Evolutionary conservation across 2,329 filamentous ascomycete species (phyloP).

Genomic region (Fusarium mundagurra): DNA sequence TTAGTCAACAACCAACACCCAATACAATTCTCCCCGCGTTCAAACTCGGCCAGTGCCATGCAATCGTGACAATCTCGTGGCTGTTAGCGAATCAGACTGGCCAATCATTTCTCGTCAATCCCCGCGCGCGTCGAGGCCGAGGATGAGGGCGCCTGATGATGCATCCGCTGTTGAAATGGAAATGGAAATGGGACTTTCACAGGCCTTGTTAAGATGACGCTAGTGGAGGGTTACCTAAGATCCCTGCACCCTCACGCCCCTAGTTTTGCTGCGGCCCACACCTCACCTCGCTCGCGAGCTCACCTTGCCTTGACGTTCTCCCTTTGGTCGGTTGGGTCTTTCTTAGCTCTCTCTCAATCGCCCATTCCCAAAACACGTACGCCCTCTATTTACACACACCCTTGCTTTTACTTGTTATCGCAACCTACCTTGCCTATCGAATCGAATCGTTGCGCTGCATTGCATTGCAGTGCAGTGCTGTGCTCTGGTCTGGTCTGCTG

Average conservation of each 20-base stretch:
- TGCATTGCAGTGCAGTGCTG: background rate
- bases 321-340: constrained; percentile 31
- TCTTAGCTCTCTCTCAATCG: constrained; percentile 16
- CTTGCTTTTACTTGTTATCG: constrained; percentile 12
- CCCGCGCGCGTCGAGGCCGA: constrained; percentile 28
- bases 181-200: constrained; percentile 5
- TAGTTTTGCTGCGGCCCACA: constrained; percentile 12
- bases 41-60: constrained; percentile 7
- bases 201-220: background rate
- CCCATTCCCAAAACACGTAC: constrained; percentile 34
- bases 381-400: constrained; percentile 14
- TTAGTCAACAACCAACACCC: background rate
- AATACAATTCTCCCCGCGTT: constrained; percentile 6
- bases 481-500: background rate
- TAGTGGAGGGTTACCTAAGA: constrained; percentile 1
- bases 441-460: background rate
- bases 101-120: background rate
- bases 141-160: constrained; percentile 17
- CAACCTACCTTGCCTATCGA: constrained; percentile 1
- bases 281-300: constrained; percentile 14
- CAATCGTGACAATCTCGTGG: background rate
- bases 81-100: background rate
- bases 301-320: constrained; percentile 3
- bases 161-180: constrained; percentile 3
- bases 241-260: constrained; percentile 25